Evolutionary conservation across 2,329 filamentous ascomycete species (phyloP), one percentile per base, ranked within the genome.

Genomic region (Colletotrichum acutatum): DNA sequence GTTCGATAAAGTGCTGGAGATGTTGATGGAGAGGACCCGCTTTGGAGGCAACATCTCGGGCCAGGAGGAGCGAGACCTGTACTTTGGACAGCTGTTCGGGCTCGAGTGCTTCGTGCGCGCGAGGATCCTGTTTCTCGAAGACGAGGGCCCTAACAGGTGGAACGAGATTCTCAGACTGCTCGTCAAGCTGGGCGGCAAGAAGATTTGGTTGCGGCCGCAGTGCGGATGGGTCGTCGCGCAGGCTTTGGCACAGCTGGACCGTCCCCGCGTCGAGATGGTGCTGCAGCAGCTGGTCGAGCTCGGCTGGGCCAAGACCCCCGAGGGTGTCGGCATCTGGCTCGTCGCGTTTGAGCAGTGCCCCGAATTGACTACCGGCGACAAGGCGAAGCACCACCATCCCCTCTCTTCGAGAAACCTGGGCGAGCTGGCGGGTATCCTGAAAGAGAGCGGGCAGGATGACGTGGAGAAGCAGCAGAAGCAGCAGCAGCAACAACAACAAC

Each of bases 281-380:
- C 87, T 92, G 77, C 83, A 86, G 30, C 91, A 93, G 0, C 84
- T 97, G 46, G 84, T 90, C 72, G 88, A 87, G 52, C 79, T 97
- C 9, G 92, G 93, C 11, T 85, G 97, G 61, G 90, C 91, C 9
- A 93, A 93, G 80, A 96, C 95, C 0, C 93, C 95, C 0, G 96
- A 98, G 80, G 96, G 95, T 7, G 91, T 98, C 26, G 95, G 94
- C 0, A 90, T 98, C 69, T 98, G 95, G 95, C 86, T 98, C 37
- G 89, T 90, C 5, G 89, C 93, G 1, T 87, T 90, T 74, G 88
- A 89, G 64, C 85, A 84, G 24, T 95, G 94, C 77, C 89, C 92
- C 0, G 84, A 88, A 8, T 86, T 93, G 67, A 56, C 26, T 22
- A 42, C 19, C 60, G 56, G 68, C 59, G 89, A 90, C 62, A 85